These are phyloP conservation scores for Starmerella powellii DNA, from an alignment of 805 yeast genomes.

Conservation along the genomic window DNA sequence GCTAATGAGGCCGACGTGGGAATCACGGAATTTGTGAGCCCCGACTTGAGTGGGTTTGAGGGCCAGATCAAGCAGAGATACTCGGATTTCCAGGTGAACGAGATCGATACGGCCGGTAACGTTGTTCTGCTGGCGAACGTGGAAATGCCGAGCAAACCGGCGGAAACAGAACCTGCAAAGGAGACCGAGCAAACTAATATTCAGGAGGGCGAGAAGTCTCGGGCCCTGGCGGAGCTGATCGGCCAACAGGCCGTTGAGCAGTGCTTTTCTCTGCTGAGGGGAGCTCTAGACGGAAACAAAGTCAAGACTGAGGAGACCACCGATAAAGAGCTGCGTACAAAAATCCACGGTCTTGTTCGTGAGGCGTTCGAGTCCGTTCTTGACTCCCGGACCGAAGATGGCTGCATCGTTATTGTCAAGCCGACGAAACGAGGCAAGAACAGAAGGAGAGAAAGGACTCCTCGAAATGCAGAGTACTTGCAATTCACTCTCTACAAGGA, in stretches of 20 bases:
- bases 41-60: conserved; percentile 47
- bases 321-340: conserved; percentile 64
- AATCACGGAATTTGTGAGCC: conserved; percentile 55
- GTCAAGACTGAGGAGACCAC: conserved; percentile 34
- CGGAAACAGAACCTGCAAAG: neutral
- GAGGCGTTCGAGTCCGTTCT: conserved; percentile 59
- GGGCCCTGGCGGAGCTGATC: conserved; percentile 40
- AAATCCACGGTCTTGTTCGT: conserved; percentile 65
- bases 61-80: conserved; percentile 82
- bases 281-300: conserved; percentile 42
- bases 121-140: conserved; percentile 54
- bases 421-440: conserved; percentile 1
- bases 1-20: conserved; percentile 76
- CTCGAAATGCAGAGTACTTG: conserved; percentile 43
- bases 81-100: conserved; percentile 89
- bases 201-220: conserved; percentile 31
- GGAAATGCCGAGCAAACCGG: conserved; percentile 24
- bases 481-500: conserved; percentile 82
- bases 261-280: conserved; percentile 43
- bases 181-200: conserved; percentile 15
- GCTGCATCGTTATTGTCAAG: conserved; percentile 24
- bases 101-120: conserved; percentile 53
- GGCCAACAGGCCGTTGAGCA: conserved; percentile 49
- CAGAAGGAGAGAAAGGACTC: conserved; percentile 1
- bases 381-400: conserved; percentile 56